Conservation (phyloP, 164 flowering plant species). For the Chimonanthus praecox region DNA sequence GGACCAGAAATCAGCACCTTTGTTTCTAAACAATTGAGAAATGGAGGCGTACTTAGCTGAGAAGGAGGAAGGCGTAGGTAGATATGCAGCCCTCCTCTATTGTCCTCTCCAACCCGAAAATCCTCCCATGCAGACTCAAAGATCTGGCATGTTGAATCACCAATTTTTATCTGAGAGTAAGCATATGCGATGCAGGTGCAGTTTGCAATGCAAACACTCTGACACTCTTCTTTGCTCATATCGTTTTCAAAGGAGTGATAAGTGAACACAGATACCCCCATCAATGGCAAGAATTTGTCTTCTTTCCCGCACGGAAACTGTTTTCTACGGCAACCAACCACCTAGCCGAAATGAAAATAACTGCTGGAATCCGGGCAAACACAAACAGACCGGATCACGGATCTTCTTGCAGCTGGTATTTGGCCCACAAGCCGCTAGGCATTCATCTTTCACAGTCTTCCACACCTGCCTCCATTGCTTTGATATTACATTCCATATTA, state of each 20-base stretch:
- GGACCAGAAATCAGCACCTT: too few species aligned
- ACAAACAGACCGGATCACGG: not conserved
- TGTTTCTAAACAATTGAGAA: not conserved
- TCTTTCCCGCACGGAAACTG: not conserved
- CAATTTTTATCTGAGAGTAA: not conserved
- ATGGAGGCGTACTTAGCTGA: not conserved
- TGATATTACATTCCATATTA: conserved; percentile 14
- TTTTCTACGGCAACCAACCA: not conserved
- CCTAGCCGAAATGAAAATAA: not conserved
- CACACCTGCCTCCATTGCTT: conserved; percentile 8
- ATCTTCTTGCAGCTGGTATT: not conserved
- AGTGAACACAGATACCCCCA: too few species aligned
- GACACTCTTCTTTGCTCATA: not conserved
- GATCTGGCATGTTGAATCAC: not conserved
- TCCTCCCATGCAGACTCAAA: not conserved
- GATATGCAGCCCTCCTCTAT: not conserved
- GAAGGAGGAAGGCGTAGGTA: not conserved
- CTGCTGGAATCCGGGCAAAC: not conserved
- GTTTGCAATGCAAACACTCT: not conserved
- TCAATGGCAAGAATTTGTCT: not conserved
- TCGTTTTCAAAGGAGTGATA: too few species aligned
- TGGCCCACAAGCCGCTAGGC: not conserved
- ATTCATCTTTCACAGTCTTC: not conserved
- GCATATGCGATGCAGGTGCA: conserved; percentile 1
- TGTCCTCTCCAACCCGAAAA: too few species aligned